Evolutionary conservation across 495 filamentous ascomycete species (phyloP), one percentile per base, ranked within the genome.

Genomic region (Penicillium paradoxum): DNA sequence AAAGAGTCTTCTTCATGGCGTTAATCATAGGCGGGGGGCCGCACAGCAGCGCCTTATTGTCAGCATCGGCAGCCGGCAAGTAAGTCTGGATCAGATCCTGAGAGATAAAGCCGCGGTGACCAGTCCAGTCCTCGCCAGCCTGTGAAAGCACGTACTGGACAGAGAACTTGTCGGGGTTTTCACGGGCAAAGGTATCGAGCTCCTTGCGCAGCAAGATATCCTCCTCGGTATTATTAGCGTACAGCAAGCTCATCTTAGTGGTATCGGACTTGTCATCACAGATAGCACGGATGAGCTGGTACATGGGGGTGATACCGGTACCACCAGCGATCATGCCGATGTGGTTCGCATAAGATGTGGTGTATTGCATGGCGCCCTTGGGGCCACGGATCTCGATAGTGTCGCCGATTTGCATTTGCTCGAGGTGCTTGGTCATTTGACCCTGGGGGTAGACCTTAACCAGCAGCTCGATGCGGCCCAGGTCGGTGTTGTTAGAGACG

Each of bases 291-390:
- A 80, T 72, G 15, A 81, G 62, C 54, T 76, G 76, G 62, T 73
- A 82, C 72, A 80, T 79, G 24, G 79, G 79, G 18, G 80, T 82
- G 49, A 82, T 80, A 17, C 40, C 40, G 21, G 40, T 42, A 15
- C 40, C 40, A 25, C 40, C 40, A 10, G 40, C 40, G 22, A 81
- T 62, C 66, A 80, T 74, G 4, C 75, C 72, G 33, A 83, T 68
- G 25, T 57, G 53, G 13, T 55, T 49, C 27, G 68, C 66, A 47
- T 60, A 63, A 7, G 59, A 55, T 22, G 56, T 61, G n/a, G 53
- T 55, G 49, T 80, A 77, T 6, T 64, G 56, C 71, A 78, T 76
- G 6, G 70, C 69, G 38, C 76, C 76, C 45, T 77, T 78, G 18
- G 78, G 77, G 0, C 77, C 78, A 24, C 76, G 73, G 33, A 79